Conservation (phyloP, 2,329 filamentous ascomycete genomes). For the Plectosphaerella cucumerina region DNA sequence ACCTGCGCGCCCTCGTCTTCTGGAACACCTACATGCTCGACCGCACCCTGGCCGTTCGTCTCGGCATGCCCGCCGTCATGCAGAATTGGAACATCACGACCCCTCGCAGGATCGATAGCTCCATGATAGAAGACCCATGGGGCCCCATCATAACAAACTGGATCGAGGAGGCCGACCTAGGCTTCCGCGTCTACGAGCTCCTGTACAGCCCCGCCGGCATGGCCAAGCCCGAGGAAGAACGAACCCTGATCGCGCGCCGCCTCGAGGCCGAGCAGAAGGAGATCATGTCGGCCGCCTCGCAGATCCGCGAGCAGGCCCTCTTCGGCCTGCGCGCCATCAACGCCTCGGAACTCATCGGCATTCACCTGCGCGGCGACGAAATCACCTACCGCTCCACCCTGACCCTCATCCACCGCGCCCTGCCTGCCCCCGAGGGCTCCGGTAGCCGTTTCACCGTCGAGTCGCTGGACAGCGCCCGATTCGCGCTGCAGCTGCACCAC, state of each 20-base stretch:
- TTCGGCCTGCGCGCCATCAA: conserved; percentile 31
- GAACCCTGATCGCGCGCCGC: conserved; percentile 32
- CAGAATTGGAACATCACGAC: conserved; percentile 57
- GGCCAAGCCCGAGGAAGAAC: conserved; percentile 30
- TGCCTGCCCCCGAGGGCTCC: conserved; percentile 39
- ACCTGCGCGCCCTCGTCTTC: conserved; percentile 38
- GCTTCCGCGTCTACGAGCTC: conserved; percentile 55
- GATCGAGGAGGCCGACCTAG: conserved; percentile 51
- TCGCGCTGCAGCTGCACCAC: conserved; percentile 41
- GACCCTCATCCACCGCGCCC: conserved; percentile 48
- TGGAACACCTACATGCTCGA: conserved; percentile 53
- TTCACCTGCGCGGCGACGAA: conserved; percentile 42
- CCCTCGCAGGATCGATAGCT: conserved; percentile 27
- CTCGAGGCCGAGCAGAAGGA: conserved; percentile 32
- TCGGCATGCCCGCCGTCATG: conserved; percentile 50
- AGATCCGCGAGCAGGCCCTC: conserved; percentile 28
- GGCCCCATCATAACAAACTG: conserved; percentile 46
- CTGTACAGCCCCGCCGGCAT: conserved; percentile 41
- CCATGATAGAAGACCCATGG: conserved; percentile 34
- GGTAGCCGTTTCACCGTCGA: conserved; percentile 41
- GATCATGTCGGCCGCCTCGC: conserved; percentile 30
- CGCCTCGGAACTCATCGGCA: conserved; percentile 34
- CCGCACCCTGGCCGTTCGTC: conserved; percentile 48
- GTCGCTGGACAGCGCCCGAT: conserved; percentile 45
- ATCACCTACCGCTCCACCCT: conserved; percentile 43